Evolutionary conservation across 805 yeast species (phyloP).

Genomic region (Candida vartiovaarae): DNA sequence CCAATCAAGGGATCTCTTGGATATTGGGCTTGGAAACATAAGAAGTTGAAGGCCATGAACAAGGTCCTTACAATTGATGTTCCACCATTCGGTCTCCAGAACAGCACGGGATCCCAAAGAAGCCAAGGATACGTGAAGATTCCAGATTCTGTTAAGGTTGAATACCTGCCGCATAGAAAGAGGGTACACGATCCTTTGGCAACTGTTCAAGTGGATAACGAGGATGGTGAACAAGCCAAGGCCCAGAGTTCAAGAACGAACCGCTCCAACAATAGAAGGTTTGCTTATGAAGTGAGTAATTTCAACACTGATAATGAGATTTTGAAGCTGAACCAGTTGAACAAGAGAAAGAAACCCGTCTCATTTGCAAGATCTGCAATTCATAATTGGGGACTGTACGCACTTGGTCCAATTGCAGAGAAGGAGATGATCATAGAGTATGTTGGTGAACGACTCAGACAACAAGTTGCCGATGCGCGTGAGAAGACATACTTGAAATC

Average conservation of each 20-base stretch:
- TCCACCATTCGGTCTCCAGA: constrained; percentile 26
- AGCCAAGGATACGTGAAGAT: constrained; percentile 71
- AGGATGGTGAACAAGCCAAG: constrained; percentile 37
- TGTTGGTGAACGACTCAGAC: constrained; percentile 91
- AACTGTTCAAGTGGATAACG: constrained; percentile 59
- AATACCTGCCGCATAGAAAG: constrained; percentile 78
- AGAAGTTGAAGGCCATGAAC: constrained; percentile 19
- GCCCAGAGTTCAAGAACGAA: constrained; percentile 74
- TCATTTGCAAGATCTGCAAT: constrained; percentile 96
- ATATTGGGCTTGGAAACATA: constrained; percentile 65
- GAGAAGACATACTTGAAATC: constrained; percentile 79
- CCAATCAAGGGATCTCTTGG: constrained; percentile 22
- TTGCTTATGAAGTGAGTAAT: constrained; percentile 83
- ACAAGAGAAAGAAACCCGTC: constrained; percentile 87
- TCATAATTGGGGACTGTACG: constrained; percentile 97
- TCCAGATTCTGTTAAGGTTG: constrained; percentile 63
- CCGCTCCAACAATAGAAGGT: constrained; percentile 79
- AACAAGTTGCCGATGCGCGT: constrained; percentile 88
- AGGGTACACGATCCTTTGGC: constrained; percentile 61
- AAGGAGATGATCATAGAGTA: constrained; percentile 97
- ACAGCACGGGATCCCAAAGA: constrained; percentile 53
- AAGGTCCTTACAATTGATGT: constrained; percentile 6
- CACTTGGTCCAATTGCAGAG: constrained; percentile 91
- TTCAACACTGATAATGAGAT: constrained; percentile 79
- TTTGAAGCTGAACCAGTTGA: constrained; percentile 76